Base-by-base conservation (phyloP, 495 filamentous ascomycete species). In the Geopyxis carbonaria region DNA sequence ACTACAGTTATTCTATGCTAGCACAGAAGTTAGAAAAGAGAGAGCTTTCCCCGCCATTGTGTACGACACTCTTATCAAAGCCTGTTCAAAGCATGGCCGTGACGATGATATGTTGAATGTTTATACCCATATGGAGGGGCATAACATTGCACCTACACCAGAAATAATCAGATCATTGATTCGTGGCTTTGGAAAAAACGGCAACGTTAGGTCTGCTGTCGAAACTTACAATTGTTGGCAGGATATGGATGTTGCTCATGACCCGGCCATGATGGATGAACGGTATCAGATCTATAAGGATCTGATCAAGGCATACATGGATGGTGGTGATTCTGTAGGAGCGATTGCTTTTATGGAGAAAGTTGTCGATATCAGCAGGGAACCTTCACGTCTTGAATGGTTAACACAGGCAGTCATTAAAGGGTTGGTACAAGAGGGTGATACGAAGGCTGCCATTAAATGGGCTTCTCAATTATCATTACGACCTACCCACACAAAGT, bases 101-200 rank as follows among this genome's bases (percentile, higher is more conserved):
- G 66, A 91, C 2, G 73, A 78, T 18, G 82, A 89, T 43, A 94
- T 95, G 89, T 69, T 89, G 35, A 72, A 73, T 22, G 62, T 93
- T 11, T 93, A 86, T 56, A 73, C 74, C 38, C 83, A 95, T 55
- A 86, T 94, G 81, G 85, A 93, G 56, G 58, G 65, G 30, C 71
- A 69, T 38, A 73, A 72, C 38, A 68, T 84, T 16, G 67, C 66
- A 10, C 80, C 87, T 0, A 72, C 72, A 44, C 75, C 81, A 14
- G 72, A 76, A 28, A 84, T 85, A 23, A 93, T 92, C 59, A 73
- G 82, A 2, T 68, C 74, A 10, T 92, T 97, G 81, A 95, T 97
- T 51, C 72, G 80, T 27, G 84, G 83, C 0, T 95, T 93, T 53
- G 84, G 79, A 31, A 68, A 68, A 21, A 67, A 67, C 4, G 76